Evolutionary conservation across 352 stramenopile genomes (phyloP).

Genomic region (Sclerospora graminicola): DNA sequence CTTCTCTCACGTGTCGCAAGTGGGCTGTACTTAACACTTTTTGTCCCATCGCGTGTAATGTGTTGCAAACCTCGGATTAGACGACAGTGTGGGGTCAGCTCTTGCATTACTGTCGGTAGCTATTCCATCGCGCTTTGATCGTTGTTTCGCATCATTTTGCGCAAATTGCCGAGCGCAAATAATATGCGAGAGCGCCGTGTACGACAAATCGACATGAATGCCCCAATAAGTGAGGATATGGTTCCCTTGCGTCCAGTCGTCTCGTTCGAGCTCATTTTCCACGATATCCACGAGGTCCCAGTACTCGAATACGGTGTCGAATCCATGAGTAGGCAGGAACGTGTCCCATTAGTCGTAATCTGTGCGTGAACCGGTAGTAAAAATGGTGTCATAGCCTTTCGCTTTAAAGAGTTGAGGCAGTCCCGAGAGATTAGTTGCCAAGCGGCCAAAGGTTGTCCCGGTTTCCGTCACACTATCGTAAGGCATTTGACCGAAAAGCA

Average conservation of each 20-base stretch:
- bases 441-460: constrained; percentile 26
- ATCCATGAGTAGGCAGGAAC: too few species aligned
- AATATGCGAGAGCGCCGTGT: constrained; percentile 34
- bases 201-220: constrained; percentile 5
- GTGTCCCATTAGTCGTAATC: too few species aligned
- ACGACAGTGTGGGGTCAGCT: too few species aligned
- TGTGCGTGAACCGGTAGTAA: too few species aligned
- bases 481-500: too few species aligned
- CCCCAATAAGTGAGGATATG: not conserved
- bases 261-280: too few species aligned
- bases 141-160: constrained; percentile 40
- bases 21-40: too few species aligned
- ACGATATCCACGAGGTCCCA: too few species aligned
- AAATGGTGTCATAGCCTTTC: constrained; percentile 33
- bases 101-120: constrained; percentile 11
- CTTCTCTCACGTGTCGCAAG: too few species aligned
- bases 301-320: constrained; percentile 21
- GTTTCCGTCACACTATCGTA: constrained; percentile 36
- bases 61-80: constrained; percentile 28
- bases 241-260: too few species aligned
- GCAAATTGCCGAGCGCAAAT: too few species aligned
- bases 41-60: too few species aligned
- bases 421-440: constrained; percentile 14
- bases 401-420: constrained; percentile 33
- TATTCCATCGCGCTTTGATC: constrained; percentile 14